Evolutionary conservation across 208 protist genomes (phyloP), one percentile per base, ranked within the genome.

Genomic region (Phytomonas serpens): DNA sequence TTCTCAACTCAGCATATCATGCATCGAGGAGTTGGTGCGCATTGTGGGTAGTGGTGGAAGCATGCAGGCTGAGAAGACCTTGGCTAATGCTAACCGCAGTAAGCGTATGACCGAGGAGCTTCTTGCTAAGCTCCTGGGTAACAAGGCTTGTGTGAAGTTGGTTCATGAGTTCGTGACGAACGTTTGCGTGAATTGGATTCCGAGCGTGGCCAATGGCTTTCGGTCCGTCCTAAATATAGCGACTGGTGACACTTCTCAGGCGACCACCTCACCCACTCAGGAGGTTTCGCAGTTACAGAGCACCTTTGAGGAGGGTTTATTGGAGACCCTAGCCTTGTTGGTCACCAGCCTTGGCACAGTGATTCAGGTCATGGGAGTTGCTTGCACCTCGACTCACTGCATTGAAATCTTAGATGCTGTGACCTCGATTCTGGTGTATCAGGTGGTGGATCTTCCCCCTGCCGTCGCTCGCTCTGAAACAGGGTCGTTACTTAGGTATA

Each of bases 21-120:
- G 84, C 30, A 83, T 86, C 76, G 91, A 96, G 80, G 88, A 96
- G 78, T 81, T 94, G 42, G 74, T 90, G 6, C 91, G 91, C 62
- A 94, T 94, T 64, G 80, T 96, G 64, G 80, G 79, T 57, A 90
- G 89, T 68, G 91, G 91, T 71, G 88, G 91, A 67, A 96, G 91
- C 75, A 77, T 83, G 40, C 85, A 93, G 79, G 87, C 91, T 57
- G 91, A 96, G 83, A 87, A 86, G 79, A 94, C 91, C 57, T 75
- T 96, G 51, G 76, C 93, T 32, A 93, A 96, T 67, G 78, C 84
- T 11, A 80, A 88, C 66, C 91, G 91, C 68, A 81, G 82, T 61
- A 74, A 79, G 65, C 77, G 83, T 32, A 85, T 96, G 37, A 92
- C 87, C 31, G 88, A 90, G 72, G 84, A 85, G 32, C 73, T 68